Evolutionary conservation across 805 yeast species (phyloP), one percentile per base, ranked within the genome.

Genomic region (Pichia thaimueangensis): DNA sequence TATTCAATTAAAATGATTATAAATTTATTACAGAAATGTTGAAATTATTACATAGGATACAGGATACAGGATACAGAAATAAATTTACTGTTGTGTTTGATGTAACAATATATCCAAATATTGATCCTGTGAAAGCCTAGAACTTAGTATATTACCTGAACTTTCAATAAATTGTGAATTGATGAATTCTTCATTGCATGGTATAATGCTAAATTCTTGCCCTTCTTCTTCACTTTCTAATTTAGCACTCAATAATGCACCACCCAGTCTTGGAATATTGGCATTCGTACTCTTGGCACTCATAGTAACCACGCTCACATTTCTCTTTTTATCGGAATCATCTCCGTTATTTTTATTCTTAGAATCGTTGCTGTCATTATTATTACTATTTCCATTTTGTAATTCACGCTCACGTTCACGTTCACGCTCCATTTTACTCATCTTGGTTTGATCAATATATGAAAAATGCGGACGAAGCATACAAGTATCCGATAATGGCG

Each of bases 391-490:
- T 25, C 62, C 62, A 36, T 61, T 65, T 39, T 62, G 65, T 29
- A 62, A 56, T 50, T 63, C 43, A 56, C 62, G 49, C 52, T 68
- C 43, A 46, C 65, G 25, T 62, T 70, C 45, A 64, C 67, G 42
- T 64, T 70, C 43, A 66, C 66, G 45, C 70, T 76, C 47, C 63
- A 56, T 48, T 43, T 42, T 70, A 64, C 47, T 49, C 20, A 39
- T 45, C 39, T 56, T 59, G 6, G 50, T 36, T 31, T 72, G 78
- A 57, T 88, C 95, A 33, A 88, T 77, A 57, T 89, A 86, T 49
- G 73, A 74, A 64, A 93, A 86, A 52, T 75, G 74, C 3, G 97
- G 93, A 51, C 96, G 73, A 47, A 93, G 60, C 60, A 91, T 97
- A 0, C 82, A 76, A 0, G 84, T 76, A 17, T 78, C 70, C 28